phyloP scores from a whole-genome alignment of 192 early-diverging fungal species.

The Mortierella claussenii region DNA sequence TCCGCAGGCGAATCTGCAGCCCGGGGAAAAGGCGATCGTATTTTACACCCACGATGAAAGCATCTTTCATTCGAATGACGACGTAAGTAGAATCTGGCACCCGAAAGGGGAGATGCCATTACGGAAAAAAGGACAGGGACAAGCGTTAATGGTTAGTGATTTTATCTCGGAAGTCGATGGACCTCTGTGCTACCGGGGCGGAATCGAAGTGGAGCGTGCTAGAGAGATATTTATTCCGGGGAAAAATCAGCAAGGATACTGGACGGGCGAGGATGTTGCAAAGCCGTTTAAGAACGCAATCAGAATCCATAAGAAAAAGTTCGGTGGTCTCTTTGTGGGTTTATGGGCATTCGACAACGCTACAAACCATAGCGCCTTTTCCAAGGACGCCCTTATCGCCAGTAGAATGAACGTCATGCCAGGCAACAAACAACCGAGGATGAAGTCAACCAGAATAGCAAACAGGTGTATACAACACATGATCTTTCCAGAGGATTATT shows the following conservation, averaged over 20 bases:
- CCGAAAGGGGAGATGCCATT: not conserved
- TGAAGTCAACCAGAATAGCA: constrained; percentile 5
- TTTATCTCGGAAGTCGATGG: constrained; percentile 17
- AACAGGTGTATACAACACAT: not conserved
- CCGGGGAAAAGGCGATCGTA: too few relatives aligned
- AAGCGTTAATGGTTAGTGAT: constrained; percentile 18
- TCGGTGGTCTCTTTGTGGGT: not conserved
- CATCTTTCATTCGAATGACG: constrained; percentile 26
- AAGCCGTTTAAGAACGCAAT: constrained; percentile 30
- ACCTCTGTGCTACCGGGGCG: too few relatives aligned
- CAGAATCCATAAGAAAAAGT: constrained; percentile 11
- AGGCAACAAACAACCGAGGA: constrained; percentile 14
- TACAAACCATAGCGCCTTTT: constrained; percentile 2
- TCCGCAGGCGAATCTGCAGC: not conserved
- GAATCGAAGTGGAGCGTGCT: not conserved
- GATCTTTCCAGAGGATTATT: constrained; percentile 14
- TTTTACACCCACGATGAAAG: constrained; percentile 32
- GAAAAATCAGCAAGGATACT: constrained; percentile 32
- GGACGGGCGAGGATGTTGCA: constrained; percentile 6
- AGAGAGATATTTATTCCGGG: constrained; percentile 14
- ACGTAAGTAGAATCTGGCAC: constrained; percentile 3
- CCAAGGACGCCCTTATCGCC: constrained; percentile 9
- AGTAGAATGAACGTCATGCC: constrained; percentile 15
- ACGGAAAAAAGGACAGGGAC: constrained; percentile 15
- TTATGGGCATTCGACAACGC: constrained; percentile 45